Evolutionary conservation across 257 asterid genomes (phyloP).

Genomic region (Ilex asprella): DNA sequence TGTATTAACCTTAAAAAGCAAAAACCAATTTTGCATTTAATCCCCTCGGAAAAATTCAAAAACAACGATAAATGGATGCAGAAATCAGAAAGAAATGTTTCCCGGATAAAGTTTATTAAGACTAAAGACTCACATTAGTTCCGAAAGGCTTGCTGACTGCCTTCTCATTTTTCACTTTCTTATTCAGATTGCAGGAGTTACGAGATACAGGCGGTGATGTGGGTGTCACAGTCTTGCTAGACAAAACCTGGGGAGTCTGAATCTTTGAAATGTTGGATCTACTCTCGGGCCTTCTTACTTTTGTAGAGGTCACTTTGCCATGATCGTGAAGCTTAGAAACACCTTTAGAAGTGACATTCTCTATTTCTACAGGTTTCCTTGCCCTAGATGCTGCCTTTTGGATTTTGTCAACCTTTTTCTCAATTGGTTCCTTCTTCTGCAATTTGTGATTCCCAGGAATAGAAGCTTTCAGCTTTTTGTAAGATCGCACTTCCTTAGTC

Average conservation of each 20-base stretch:
- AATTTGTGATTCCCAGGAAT: background rate
- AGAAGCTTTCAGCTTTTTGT: background rate
- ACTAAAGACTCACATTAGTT: slow-evolving; percentile 28
- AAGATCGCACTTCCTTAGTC: background rate
- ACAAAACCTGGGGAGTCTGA: background rate
- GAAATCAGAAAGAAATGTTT: too few relatives aligned
- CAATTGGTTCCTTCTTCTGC: background rate
- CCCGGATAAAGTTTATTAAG: too few relatives aligned
- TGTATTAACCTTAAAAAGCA: slow-evolving; percentile 11
- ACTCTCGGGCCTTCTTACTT: background rate
- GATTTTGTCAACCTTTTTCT: background rate
- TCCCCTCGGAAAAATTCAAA: background rate
- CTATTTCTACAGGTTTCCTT: background rate
- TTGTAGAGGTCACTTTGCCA: background rate
- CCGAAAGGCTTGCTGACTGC: slow-evolving; percentile 20
- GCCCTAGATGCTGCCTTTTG: background rate
- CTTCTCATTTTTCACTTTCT: slow-evolving; percentile 32
- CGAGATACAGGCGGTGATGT: slow-evolving; percentile 5
- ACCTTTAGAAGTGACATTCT: background rate
- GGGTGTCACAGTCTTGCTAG: slow-evolving; percentile 2
- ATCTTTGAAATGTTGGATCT: background rate
- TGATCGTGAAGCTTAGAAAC: background rate
- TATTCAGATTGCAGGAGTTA: slow-evolving; percentile 19
- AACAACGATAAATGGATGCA: background rate
- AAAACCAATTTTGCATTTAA: background rate